Base-by-base conservation (phyloP, 768 basidiomycete genomes). In the Lactarius evosmus region DNA sequence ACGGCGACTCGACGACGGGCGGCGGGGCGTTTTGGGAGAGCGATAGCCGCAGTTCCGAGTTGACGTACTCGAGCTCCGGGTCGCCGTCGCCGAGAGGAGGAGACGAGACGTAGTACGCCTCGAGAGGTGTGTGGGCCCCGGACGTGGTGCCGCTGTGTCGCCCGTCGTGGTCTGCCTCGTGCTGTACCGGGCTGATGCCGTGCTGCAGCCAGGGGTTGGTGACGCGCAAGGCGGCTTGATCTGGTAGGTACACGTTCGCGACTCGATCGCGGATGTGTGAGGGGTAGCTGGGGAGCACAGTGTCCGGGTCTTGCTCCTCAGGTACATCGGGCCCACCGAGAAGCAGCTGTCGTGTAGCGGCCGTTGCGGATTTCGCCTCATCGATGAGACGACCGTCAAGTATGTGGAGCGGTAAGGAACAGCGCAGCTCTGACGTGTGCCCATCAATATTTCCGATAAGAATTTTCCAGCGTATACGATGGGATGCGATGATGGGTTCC, bases 371-470 rank as follows among this genome's bases (percentile, higher is more conserved):
- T 38, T 87, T 80, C 1, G 93, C 89, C 72, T 97, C 95, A 16
- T 86, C 80, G 17, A 91, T 79, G 1, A 96, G 77, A 14, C 83
- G 79, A 63, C 82, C 72, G 67, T 95, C 88, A 27, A 98, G 86
- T 54, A 98, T 81, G 71, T 91, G 85, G 36, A 98, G 75, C 0
- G 96, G 96, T 6, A 98, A 80, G 1, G 94, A 94, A 74, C 96
- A 98, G 17, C 95, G 86, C n/a, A 98, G 80, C 74, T 98, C 94
- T 9, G 93, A 95, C 3, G 86, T 88, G 72, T 98, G 96, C 0
- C 95, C 95, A 72, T 98, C 96, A 7, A 81, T 80, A 72, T 98
- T 98, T 66, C 80, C 80, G 71, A 95, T 88, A 58, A 86, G 78
- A 66, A 93, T 88, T 17, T 74, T 83, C 91, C 91, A 92, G 41